These are phyloP conservation scores for Biscogniauxia marginata DNA, from an alignment of 2,329 filamentous ascomycete genomes.

Conservation along the genomic window DNA sequence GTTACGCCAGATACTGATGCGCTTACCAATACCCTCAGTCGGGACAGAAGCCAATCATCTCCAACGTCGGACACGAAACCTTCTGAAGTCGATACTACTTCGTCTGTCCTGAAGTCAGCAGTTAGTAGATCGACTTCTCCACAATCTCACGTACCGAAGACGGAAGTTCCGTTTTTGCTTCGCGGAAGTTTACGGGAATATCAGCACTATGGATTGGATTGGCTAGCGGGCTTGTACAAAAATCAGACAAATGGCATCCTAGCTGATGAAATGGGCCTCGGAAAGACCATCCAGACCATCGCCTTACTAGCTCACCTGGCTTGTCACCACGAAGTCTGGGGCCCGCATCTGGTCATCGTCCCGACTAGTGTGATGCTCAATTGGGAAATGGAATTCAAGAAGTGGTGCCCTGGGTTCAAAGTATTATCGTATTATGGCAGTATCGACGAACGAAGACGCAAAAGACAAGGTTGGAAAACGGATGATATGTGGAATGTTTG, in stretches of 20 bases:
- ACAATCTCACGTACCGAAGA: slow-evolving; percentile 50
- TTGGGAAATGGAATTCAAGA: slow-evolving; percentile 99
- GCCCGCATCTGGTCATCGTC: slow-evolving; percentile 91
- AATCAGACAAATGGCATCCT: slow-evolving; percentile 95
- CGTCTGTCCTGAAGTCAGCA: slow-evolving; percentile 37
- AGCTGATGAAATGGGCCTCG: slow-evolving; percentile 97
- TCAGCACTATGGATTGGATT: slow-evolving; percentile 94
- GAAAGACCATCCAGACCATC: slow-evolving; percentile 98
- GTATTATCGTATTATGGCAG: slow-evolving; percentile 96
- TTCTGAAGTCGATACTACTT: slow-evolving; percentile 46
- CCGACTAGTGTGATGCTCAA: slow-evolving; percentile 98
- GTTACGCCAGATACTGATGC: slow-evolving; percentile 44
- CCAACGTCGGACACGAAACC: slow-evolving; percentile 51
- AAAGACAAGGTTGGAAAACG: slow-evolving; percentile 90
- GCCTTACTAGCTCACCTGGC: slow-evolving; percentile 89
- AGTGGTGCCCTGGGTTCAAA: slow-evolving; percentile 97
- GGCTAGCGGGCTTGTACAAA: slow-evolving; percentile 89
- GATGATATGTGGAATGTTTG: slow-evolving; percentile 95
- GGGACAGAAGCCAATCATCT: slow-evolving; percentile 47
- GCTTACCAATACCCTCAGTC: slow-evolving; percentile 42
- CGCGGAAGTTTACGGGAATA: slow-evolving; percentile 91
- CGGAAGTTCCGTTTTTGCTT: slow-evolving; percentile 76
- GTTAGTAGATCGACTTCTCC: slow-evolving; percentile 37
- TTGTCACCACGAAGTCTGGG: slow-evolving; percentile 88
- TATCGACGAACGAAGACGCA: slow-evolving; percentile 86